Base-by-base conservation (phyloP, 2,329 filamentous ascomycete genomes). In the Hypoxylon sp. region DNA sequence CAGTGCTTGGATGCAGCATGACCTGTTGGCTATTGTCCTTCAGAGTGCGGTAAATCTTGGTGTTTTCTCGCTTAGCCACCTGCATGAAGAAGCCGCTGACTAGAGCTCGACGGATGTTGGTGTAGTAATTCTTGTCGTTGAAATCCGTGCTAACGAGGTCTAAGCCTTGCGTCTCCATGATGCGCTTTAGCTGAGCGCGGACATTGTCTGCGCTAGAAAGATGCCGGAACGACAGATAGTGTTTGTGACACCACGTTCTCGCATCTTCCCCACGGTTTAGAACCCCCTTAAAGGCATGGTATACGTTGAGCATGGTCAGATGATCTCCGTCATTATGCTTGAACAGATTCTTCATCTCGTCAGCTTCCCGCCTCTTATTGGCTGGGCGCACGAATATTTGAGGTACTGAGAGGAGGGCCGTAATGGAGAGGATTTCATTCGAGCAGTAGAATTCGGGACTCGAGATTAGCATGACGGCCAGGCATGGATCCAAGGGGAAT, bases 61-160 rank as follows among this genome's bases (percentile, higher is more conserved):
- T 90, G 54, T 88, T 88, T 76, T 98, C 94, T 77, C 91, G 93
- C 88, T 97, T 97, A 63, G 96, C 96, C 21, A 98, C 93, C 79
- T 99, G 96, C 96, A 99, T 99, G 85, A 99, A 99, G 86, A 99
- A 99, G 32, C 96, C 96, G 0, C 94, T 88, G 11, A 97, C 91
- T 12, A 99, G 86, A 7, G 96, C 95, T 37, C 94, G 90, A 46
- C 95, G 92, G 74, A 99, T 99, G 79, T 99, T 99, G 78, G 89
- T 93, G 81, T 98, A 99, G 84, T 99, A 99, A 76, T 96, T 93
- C 84, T 97, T 97, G 82, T 98, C 90, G 74, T 94, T 91, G 76
- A 97, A 98, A 0, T 91, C 87, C 0, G 95, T 98, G 55, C 92
- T 96, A 58, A 97, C 79, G 53, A 99, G 88, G 67, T 97, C 92